phyloP scores from a whole-genome alignment of 2,329 filamentous ascomycete genomes.

The Curvularia hawaiiensis region DNA sequence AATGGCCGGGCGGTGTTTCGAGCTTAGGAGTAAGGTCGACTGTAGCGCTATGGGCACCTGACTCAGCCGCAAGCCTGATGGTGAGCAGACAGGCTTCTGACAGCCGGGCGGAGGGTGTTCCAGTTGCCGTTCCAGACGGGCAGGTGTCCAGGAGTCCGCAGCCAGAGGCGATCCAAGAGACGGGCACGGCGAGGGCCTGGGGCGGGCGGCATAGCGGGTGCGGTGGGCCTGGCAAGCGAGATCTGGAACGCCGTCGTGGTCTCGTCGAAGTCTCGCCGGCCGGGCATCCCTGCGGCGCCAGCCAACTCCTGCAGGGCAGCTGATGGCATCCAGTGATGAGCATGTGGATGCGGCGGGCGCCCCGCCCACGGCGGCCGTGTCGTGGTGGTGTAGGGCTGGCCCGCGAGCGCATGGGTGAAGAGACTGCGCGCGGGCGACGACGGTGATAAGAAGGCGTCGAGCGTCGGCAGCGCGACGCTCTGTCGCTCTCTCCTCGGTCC shows the following conservation, averaged over 20 bases:
- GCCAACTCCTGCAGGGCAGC: constrained; percentile 14
- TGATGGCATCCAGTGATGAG: constrained; percentile 8
- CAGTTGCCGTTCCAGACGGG: too few relatives aligned
- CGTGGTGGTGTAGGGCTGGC: too few relatives aligned
- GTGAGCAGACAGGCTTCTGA: too few relatives aligned
- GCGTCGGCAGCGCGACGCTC: too few relatives aligned
- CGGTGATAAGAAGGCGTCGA: background rate
- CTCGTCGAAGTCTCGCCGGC: too few relatives aligned
- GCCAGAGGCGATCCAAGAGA: too few relatives aligned
- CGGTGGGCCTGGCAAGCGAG: constrained; percentile 4
- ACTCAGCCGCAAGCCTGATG: background rate
- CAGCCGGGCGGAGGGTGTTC: too few relatives aligned
- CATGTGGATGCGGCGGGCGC: background rate
- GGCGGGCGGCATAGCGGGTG: background rate
- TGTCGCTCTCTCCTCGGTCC: constrained; percentile 11
- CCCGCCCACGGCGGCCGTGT: too few relatives aligned
- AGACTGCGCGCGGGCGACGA: too few relatives aligned
- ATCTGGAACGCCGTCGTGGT: constrained; percentile 21
- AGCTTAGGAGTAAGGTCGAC: background rate
- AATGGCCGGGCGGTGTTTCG: background rate
- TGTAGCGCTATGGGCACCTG: background rate
- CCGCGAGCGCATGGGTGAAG: too few relatives aligned
- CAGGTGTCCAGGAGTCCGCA: too few relatives aligned
- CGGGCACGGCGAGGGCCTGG: too few relatives aligned
- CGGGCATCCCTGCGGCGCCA: constrained; percentile 5